phyloP scores from a whole-genome alignment of 805 yeast species.

The Candida glaebosa region DNA sequence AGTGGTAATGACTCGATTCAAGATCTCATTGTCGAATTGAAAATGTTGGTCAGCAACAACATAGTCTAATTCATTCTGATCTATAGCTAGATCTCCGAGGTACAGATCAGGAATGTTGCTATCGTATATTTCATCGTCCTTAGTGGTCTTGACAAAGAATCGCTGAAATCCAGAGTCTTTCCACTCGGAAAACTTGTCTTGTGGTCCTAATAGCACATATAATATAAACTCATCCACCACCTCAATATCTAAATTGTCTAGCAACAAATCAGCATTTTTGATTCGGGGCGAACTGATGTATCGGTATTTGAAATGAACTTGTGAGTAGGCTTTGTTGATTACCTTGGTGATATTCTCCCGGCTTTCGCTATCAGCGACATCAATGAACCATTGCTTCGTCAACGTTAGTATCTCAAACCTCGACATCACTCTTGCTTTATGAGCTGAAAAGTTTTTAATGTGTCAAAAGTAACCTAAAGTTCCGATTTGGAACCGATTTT shows the following conservation, averaged over 20 bases:
- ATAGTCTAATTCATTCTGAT: neutral
- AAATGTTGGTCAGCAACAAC: neutral
- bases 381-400: slow-evolving; percentile 20
- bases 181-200: slow-evolving; percentile 17
- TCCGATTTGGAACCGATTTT: no score
- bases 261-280: slow-evolving; percentile 17
- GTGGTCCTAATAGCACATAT: slow-evolving; percentile 26
- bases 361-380: slow-evolving; percentile 2
- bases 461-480: no score
- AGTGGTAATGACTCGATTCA: slow-evolving; percentile 25
- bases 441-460: no score
- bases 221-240: slow-evolving; percentile 14
- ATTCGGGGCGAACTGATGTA: slow-evolving; percentile 43
- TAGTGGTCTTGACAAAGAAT: slow-evolving; percentile 21
- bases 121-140: slow-evolving; percentile 15
- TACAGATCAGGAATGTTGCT: neutral
- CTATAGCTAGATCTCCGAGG: neutral
- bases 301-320: slow-evolving; percentile 41
- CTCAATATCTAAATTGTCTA: slow-evolving; percentile 24
- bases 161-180: slow-evolving; percentile 18
- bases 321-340: slow-evolving; percentile 51
- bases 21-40: slow-evolving; percentile 12
- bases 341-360: slow-evolving; percentile 12
- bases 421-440: neutral
- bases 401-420: slow-evolving; percentile 20